These are phyloP conservation scores for Solanum hybrid DNA, from an alignment of 305 asterid species.

Conservation along the genomic window DNA sequence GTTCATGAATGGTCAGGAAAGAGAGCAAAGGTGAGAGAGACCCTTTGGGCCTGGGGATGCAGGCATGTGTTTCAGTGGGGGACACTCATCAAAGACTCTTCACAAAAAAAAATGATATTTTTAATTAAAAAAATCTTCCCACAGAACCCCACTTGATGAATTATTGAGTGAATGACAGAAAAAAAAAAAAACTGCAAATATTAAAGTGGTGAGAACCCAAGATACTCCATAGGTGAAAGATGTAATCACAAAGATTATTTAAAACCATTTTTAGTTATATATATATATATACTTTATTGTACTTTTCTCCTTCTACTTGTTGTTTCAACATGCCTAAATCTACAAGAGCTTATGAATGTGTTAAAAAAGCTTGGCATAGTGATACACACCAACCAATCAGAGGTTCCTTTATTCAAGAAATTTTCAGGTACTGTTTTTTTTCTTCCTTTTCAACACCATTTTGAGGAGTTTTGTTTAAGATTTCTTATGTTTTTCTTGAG, in stretches of 20 bases:
- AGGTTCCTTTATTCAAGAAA: constrained; percentile 85
- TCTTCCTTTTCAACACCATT: neutral
- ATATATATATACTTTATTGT: neutral
- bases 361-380: constrained; percentile 92
- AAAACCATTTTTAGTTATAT: neutral
- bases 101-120: neutral
- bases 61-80: constrained; percentile 58
- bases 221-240: neutral
- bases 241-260: neutral
- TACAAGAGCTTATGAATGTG: constrained; percentile 89
- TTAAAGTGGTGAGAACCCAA: neutral
- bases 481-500: neutral
- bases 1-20: constrained; percentile 21
- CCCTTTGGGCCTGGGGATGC: constrained; percentile 38
- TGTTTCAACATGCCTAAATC: constrained; percentile 66
- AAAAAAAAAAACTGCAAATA: neutral
- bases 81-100: constrained; percentile 15
- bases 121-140: neutral
- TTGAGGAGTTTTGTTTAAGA: neutral
- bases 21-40: constrained; percentile 7
- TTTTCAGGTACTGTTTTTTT: constrained; percentile 49
- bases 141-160: neutral
- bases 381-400: constrained; percentile 78
- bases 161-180: neutral
- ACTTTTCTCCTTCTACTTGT: neutral